Conservation (phyloP, 805 yeast genomes). For the Phaffomyces antillensis region DNA sequence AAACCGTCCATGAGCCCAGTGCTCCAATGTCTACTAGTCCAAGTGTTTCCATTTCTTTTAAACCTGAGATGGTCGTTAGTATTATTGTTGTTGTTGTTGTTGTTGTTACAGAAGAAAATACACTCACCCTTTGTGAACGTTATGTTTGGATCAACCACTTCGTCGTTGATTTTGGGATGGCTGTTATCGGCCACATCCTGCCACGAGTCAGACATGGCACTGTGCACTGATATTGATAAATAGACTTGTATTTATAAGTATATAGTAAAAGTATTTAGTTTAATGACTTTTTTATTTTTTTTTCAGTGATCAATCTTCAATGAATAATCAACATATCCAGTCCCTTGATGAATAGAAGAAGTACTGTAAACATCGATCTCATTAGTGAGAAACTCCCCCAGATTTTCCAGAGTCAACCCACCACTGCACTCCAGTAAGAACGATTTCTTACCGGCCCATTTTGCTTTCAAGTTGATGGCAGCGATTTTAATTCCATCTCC, state of each 20-base stretch:
- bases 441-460: slow-evolving; percentile 40
- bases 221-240: not conserved
- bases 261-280: too few relatives aligned
- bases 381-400: slow-evolving; percentile 57
- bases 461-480: slow-evolving; percentile 53
- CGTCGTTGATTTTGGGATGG: slow-evolving; percentile 1
- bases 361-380: slow-evolving; percentile 89
- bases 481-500: slow-evolving; percentile 58
- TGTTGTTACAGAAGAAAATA: too few relatives aligned
- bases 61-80: slow-evolving; percentile 27
- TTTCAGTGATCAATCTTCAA: slow-evolving; percentile 51
- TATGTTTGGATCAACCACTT: slow-evolving; percentile 2
- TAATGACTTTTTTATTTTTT: not conserved
- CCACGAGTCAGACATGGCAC: slow-evolving; percentile 24
- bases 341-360: slow-evolving; percentile 89
- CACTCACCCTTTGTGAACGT: too few relatives aligned
- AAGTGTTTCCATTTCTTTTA: slow-evolving; percentile 45
- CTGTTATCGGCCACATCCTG: slow-evolving; percentile 20
- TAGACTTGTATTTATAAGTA: not conserved
- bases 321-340: slow-evolving; percentile 74
- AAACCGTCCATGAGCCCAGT: slow-evolving; percentile 77
- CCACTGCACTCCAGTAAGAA: slow-evolving; percentile 89
- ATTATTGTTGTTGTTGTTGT: too few relatives aligned
- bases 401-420: slow-evolving; percentile 69
- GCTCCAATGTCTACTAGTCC: slow-evolving; percentile 73